These are phyloP conservation scores for Cubamyces lactineus DNA, from an alignment of 768 basidiomycete species.

Conservation along the genomic window DNA sequence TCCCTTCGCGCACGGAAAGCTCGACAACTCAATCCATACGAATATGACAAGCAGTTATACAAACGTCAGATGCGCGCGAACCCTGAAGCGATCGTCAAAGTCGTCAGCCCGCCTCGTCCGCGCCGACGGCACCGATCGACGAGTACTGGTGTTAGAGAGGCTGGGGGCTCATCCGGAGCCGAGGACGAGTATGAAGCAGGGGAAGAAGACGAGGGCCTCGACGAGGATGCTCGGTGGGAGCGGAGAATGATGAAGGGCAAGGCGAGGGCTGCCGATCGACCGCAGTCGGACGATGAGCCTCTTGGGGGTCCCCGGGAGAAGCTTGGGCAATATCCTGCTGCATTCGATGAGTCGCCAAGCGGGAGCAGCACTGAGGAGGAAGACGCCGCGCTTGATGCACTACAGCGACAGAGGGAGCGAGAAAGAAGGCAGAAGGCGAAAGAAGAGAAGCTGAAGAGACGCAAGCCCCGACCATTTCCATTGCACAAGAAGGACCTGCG, in stretches of 20 bases:
- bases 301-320: background rate
- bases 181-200: conserved; percentile 14
- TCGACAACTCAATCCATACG: conserved; percentile 65
- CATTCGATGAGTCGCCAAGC: conserved; percentile 12
- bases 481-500: conserved; percentile 15
- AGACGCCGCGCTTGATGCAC: conserved; percentile 1
- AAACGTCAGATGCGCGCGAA: conserved; percentile 50
- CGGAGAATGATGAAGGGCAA: conserved; percentile 14
- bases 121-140: conserved; percentile 16
- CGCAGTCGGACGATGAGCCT: background rate
- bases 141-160: background rate
- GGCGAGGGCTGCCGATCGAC: background rate
- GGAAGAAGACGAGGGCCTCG: conserved; percentile 5
- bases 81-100: conserved; percentile 72
- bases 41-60: conserved; percentile 56
- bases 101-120: conserved; percentile 40
- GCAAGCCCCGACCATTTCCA: conserved; percentile 17
- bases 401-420: background rate
- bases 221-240: conserved; percentile 10
- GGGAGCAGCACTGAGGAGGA: conserved; percentile 19
- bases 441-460: conserved; percentile 4
- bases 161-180: background rate
- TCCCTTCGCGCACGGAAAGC: conserved; percentile 56
- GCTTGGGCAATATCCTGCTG: conserved; percentile 10
- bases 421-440: conserved; percentile 8